A percentile compares a stretch with the other conserved stretches of the same genome.
Conservation (phyloP, 495 filamentous ascomycete species). For the Neurospora intermedia region DNA sequence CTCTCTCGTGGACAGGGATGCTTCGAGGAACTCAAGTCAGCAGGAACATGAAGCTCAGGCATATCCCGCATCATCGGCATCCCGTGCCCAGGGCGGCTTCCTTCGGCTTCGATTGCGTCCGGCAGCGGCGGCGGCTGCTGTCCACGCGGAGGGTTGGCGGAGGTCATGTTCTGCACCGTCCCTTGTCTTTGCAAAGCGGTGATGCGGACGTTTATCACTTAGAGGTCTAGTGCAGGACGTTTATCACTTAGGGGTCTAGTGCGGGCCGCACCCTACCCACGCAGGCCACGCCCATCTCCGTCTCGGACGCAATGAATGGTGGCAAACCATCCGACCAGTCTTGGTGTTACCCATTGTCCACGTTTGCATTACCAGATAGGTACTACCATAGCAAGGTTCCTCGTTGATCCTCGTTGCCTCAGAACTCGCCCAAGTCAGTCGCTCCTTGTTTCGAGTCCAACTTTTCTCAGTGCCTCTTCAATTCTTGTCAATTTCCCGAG, state of each 20-base stretch:
- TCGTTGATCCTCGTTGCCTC: not conserved
- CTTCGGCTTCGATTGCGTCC: slow-evolving; percentile 3
- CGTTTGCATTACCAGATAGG: not conserved
- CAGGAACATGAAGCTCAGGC: not conserved
- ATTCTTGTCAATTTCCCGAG: not conserved
- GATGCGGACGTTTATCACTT: slow-evolving; percentile 8
- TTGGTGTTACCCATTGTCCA: not conserved
- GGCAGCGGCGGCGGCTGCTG: not conserved
- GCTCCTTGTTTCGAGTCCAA: not conserved
- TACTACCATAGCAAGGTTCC: not conserved
- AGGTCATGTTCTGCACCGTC: not conserved
- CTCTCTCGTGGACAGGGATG: not conserved
- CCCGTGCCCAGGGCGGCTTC: not conserved
- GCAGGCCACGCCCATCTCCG: not conserved
- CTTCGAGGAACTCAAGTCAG: not conserved
- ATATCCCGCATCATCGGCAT: not conserved
- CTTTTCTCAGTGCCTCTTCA: not conserved
- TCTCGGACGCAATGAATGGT: not conserved
- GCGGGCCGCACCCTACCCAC: not conserved
- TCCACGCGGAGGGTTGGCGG: slow-evolving; percentile 6
- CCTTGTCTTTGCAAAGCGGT: not conserved
- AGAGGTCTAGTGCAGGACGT: not conserved
- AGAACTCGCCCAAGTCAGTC: not conserved
- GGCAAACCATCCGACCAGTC: not conserved
- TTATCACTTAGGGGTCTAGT: slow-evolving; percentile 14